Evolutionary conservation across 768 basidiomycete species (phyloP).

Genomic region (Russula griseocarnosa): DNA sequence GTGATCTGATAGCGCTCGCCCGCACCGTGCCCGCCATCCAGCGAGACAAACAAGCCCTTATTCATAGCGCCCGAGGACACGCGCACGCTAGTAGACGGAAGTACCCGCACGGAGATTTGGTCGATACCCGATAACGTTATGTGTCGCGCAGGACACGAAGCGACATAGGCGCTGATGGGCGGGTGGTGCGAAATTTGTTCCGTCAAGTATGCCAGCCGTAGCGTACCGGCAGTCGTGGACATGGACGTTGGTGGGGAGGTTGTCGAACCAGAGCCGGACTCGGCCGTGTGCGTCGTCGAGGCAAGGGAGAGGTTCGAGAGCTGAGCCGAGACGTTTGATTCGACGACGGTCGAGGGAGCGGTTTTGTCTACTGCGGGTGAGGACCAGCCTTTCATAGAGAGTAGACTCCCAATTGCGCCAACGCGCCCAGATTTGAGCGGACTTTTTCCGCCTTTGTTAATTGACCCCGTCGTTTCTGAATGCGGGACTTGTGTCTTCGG

Average conservation of each 20-base stretch:
- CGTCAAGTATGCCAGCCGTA: conserved; percentile 77
- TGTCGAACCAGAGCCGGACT: conserved; percentile 15
- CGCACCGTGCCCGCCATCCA: conserved; percentile 67
- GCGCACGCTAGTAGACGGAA: conserved; percentile 72
- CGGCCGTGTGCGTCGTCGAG: conserved; percentile 35
- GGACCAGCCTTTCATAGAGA: conserved; percentile 38
- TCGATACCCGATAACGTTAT: conserved; percentile 78
- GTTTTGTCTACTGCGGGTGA: conserved; percentile 40
- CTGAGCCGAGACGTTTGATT: conserved; percentile 48
- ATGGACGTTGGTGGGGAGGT: conserved; percentile 33
- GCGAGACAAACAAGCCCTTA: conserved; percentile 79
- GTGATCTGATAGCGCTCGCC: conserved; percentile 86
- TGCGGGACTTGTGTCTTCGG: conserved; percentile 26
- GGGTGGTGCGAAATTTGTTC: conserved; percentile 98
- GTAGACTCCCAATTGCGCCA: conserved; percentile 56
- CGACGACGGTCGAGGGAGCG: conserved; percentile 40
- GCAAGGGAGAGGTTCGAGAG: conserved; percentile 60
- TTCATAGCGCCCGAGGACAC: conserved; percentile 81
- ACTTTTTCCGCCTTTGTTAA: conserved; percentile 47
- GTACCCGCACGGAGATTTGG: conserved; percentile 90
- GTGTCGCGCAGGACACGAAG: conserved; percentile 66
- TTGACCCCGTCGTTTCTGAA: conserved; percentile 47
- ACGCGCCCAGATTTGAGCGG: conserved; percentile 49
- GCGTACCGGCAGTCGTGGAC: conserved; percentile 28
- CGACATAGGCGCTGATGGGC: conserved; percentile 84